phyloP scores from a whole-genome alignment of 768 basidiomycete genomes.

The Phallus indusiatus region DNA sequence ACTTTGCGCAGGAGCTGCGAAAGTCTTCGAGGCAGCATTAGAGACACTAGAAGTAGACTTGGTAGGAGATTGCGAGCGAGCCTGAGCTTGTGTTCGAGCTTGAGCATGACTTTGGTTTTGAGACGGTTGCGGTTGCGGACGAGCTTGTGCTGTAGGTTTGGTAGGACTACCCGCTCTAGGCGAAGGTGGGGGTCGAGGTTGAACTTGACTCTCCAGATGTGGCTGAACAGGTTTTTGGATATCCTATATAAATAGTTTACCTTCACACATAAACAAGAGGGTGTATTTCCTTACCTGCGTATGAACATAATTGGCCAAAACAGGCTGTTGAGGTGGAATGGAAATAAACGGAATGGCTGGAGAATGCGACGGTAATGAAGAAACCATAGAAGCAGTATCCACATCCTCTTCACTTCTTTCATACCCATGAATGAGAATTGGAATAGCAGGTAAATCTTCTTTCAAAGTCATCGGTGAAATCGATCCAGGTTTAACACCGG shows the following conservation, averaged over 20 bases:
- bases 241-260: neutral
- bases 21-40: neutral
- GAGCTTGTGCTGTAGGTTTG: neutral
- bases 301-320: neutral
- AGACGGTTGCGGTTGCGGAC: neutral
- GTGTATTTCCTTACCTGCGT: neutral
- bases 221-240: no score
- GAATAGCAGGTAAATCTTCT: neutral
- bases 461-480: neutral
- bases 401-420: neutral
- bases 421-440: neutral
- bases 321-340: neutral
- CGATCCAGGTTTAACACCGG: neutral
- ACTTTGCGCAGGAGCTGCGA: neutral
- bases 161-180: neutral
- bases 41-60: neutral
- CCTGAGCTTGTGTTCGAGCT: neutral
- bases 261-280: neutral
- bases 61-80: no score
- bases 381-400: neutral
- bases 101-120: neutral
- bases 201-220: neutral
- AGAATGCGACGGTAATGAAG: neutral
- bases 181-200: neutral
- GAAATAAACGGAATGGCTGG: neutral